Evolutionary conservation across 441 rosid genomes (phyloP).

Genomic region (Populus tomentosa): DNA sequence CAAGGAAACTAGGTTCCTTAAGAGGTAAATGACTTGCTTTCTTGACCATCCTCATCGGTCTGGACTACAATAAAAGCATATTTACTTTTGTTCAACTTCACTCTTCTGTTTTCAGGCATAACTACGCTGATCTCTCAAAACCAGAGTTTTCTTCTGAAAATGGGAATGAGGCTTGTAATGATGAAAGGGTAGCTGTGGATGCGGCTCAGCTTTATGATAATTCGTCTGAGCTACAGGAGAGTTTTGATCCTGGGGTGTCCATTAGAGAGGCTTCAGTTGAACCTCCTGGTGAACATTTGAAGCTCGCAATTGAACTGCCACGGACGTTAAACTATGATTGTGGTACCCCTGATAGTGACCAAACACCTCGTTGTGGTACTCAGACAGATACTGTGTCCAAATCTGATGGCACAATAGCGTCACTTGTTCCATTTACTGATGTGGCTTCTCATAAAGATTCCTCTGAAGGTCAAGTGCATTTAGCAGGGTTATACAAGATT

Average conservation of each 20-base stretch:
- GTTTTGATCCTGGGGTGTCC: constrained; percentile 44
- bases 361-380: constrained; percentile 15
- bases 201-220: constrained; percentile 29
- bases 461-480: constrained; percentile 28
- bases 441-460: constrained; percentile 31
- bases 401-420: constrained; percentile 24
- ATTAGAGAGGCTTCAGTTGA: constrained; percentile 45
- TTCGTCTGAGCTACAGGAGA: constrained; percentile 35
- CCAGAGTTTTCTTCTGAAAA: constrained; percentile 30
- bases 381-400: constrained; percentile 25
- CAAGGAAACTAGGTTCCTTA: constrained; percentile 78
- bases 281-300: constrained; percentile 31
- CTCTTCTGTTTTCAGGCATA: constrained; percentile 40
- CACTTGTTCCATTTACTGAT: constrained; percentile 33
- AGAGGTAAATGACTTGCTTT: constrained; percentile 43
- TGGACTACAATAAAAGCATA: neutral
- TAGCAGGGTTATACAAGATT: constrained; percentile 24
- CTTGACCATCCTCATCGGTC: constrained; percentile 1
- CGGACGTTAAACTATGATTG: constrained; percentile 51
- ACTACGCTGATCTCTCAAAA: constrained; percentile 44
- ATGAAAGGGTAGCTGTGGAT: constrained; percentile 25
- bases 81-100: neutral
- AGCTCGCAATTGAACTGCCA: constrained; percentile 48
- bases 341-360: constrained; percentile 43
- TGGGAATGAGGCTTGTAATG: constrained; percentile 23